Conservation (phyloP, 306 rosid genomes). For the Pterocarpus santalinus region DNA sequence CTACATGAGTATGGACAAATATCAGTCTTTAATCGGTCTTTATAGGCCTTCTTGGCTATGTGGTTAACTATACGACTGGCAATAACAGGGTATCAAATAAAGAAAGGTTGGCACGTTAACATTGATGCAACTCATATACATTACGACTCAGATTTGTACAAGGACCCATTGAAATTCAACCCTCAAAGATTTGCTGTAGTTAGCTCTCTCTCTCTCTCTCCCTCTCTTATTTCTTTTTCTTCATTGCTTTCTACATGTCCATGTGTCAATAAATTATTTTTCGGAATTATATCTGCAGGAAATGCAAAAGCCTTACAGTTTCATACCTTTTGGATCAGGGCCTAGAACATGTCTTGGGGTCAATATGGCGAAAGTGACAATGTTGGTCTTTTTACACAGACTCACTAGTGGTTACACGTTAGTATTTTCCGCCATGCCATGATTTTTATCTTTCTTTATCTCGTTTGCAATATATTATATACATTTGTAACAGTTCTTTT, state of each 20-base stretch:
- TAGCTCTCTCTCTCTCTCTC: conserved; percentile 33
- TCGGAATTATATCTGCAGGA: conserved; percentile 51
- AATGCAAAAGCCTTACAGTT: conserved; percentile 75
- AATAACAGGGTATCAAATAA: conserved; percentile 66
- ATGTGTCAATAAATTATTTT: not conserved
- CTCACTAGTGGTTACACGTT: conserved; percentile 68
- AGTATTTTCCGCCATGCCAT: conserved; percentile 46
- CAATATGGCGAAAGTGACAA: conserved; percentile 76
- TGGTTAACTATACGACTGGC: not conserved
- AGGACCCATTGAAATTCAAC: conserved; percentile 68
- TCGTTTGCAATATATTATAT: too few species aligned
- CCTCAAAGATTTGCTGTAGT: conserved; percentile 82
- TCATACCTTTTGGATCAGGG: conserved; percentile 78
- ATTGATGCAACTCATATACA: conserved; percentile 75
- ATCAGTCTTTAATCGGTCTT: too few species aligned
- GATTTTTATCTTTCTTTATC: not conserved
- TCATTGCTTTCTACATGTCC: not conserved
- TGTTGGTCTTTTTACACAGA: conserved; percentile 72
- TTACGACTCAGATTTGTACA: conserved; percentile 65
- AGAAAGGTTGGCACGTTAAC: conserved; percentile 84
- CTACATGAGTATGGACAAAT: too few species aligned
- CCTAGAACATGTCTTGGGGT: conserved; percentile 81
- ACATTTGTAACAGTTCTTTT: not conserved
- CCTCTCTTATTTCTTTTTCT: conserved; percentile 8
- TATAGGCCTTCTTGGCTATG: not conserved